phyloP scores from a whole-genome alignment of 179 eudicot genomes.

The Spinacia oleracea region DNA sequence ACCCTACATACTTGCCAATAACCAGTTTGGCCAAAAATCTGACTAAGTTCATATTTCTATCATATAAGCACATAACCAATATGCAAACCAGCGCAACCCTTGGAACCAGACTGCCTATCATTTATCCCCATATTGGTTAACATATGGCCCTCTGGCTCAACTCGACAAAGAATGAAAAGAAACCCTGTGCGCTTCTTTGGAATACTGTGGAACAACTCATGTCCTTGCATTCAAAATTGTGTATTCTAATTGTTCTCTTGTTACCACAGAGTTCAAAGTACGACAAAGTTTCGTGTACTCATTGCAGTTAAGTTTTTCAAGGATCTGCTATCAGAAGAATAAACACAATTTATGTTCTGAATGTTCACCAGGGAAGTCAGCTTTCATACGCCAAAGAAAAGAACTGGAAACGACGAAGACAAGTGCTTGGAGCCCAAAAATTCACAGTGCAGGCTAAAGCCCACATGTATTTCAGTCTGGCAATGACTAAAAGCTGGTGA shows the following conservation, averaged over 20 bases:
- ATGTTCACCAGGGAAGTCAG: conserved; percentile 48
- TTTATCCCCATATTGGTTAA: background rate
- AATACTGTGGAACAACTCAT: conserved; percentile 1
- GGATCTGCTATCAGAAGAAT: conserved; percentile 7
- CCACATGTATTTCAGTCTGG: conserved; percentile 30
- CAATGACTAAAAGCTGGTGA: conserved; percentile 37
- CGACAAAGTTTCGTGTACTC: conserved; percentile 7
- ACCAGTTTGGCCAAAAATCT: background rate
- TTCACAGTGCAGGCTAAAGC: conserved; percentile 33
- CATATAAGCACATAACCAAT: background rate
- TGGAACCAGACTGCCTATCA: background rate
- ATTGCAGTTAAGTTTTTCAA: conserved; percentile 12
- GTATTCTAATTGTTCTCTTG: conserved; percentile 2
- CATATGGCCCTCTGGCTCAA: background rate
- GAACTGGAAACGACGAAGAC: conserved; percentile 34
- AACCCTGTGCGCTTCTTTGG: background rate
- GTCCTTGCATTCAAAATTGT: background rate
- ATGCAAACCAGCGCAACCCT: conserved; percentile 7
- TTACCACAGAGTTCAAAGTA: conserved; percentile 4
- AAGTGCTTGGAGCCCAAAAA: conserved; percentile 35
- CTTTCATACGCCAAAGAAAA: conserved; percentile 46
- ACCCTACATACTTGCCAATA: background rate
- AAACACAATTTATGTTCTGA: conserved; percentile 22
- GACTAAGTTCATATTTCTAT: background rate
- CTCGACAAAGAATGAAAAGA: background rate